phyloP scores from a whole-genome alignment of 169 alveolate species.

The Cyclospora cayetanensis region DNA sequence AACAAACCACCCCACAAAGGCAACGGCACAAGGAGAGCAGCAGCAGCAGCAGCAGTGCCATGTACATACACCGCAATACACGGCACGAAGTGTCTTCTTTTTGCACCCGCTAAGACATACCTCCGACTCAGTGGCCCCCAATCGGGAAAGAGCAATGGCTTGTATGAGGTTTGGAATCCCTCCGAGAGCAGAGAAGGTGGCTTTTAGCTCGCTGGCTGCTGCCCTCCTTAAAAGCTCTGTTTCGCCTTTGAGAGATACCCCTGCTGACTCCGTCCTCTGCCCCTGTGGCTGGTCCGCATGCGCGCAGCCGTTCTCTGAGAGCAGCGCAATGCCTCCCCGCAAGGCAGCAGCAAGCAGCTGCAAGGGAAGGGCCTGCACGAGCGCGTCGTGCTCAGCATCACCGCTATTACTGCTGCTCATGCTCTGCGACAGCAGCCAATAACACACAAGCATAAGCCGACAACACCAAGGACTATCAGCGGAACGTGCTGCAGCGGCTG shows the following conservation, averaged over 20 bases:
- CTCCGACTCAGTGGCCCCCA: conserved; percentile 31
- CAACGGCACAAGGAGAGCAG: too few species aligned
- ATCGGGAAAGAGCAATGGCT: conserved; percentile 6
- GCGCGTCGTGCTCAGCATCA: conserved; percentile 4
- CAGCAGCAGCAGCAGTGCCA: background rate
- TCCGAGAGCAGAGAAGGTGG: background rate
- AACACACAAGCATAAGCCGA: conserved; percentile 17
- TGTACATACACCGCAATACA: too few species aligned
- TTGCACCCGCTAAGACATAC: too few species aligned
- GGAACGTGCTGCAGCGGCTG: background rate
- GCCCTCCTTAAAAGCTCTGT: background rate
- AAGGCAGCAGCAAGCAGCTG: background rate
- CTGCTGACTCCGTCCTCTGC: background rate
- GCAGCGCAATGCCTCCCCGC: conserved; percentile 1
- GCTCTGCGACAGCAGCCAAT: conserved; percentile 21
- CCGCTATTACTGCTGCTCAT: background rate
- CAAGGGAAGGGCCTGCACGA: background rate
- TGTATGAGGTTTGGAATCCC: conserved; percentile 48
- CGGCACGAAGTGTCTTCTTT: too few species aligned
- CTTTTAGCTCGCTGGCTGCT: background rate
- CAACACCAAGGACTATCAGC: background rate
- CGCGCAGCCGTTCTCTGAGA: background rate
- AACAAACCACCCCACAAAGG: too few species aligned
- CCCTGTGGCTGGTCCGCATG: background rate
- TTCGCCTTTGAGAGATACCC: background rate